Evolutionary conservation across 2,329 filamentous ascomycete genomes (phyloP), one percentile per base, ranked within the genome.

Genomic region (Sclerotinia spermophila): DNA sequence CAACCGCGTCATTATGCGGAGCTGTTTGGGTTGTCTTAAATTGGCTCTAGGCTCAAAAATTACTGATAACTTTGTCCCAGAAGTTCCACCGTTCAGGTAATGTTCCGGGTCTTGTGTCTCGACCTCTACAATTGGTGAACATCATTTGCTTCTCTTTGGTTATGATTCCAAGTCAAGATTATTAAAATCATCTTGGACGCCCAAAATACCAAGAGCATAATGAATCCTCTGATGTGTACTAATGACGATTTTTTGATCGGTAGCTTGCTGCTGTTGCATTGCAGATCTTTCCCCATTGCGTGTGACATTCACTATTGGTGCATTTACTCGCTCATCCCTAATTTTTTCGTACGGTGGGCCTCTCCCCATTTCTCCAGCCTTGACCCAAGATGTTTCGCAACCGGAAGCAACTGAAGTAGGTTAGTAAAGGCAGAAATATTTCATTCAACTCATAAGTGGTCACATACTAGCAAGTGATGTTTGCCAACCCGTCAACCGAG

Each of bases 401-500:
- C 93, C 94, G 64, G 87, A 85, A 0, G 93, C 93, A 73, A 97
- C 68, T 65, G 0, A 27, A 64, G 27, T 13, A 19, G 13, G n/a
- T 65, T n/a, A 65, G 55, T 45, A 65, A 40, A 62, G 33, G 11
- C 3, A 68, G 56, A 24, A 8, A 51, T 58, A 33, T 27, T 45
- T 58, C 3, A 13, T 24, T 38, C 2, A n/a, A 17, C 21, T 30
- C 21, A 19, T 21, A 40, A 40, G 35, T 53, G 24, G 21, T 51
- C 8, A 64, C 67, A 53, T 69, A 69, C 67, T 95, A 55, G 94
- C 88, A 45, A 88, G 86, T 1, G 93, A 92, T 1, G 91, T 93
- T 76, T 93, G 91, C 92, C 93, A 97, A 0, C 96, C 96, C 0
- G 93, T 97, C 11, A 96, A 84, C 1, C 90, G 87, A 3, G 91